Percentiles rank a stretch among this genome's conserved stretches.
phyloP scores from a whole-genome alignment of 2,329 filamentous ascomycete species.

The Sarocladiaceae sp. region DNA sequence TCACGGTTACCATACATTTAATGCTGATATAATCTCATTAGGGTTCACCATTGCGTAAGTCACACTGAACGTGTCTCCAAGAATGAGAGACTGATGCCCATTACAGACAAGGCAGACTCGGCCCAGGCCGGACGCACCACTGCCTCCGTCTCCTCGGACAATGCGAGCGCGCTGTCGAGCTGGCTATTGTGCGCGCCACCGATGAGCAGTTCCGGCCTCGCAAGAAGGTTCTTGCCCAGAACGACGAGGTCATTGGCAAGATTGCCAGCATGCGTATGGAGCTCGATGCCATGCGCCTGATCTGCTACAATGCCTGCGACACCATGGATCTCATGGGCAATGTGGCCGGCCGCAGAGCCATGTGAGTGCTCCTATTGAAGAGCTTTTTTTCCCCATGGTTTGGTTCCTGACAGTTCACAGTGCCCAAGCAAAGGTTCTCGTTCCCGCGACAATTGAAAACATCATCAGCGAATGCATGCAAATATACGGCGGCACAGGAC shows the following conservation, averaged over 20 bases:
- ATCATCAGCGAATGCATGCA: slow-evolving; percentile 91
- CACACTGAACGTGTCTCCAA: neutral
- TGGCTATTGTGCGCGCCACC: slow-evolving; percentile 82
- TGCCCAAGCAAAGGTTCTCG: slow-evolving; percentile 81
- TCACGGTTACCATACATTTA: neutral
- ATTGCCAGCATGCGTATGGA: slow-evolving; percentile 80
- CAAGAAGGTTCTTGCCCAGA: slow-evolving; percentile 69
- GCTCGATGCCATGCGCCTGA: slow-evolving; percentile 76
- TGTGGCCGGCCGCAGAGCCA: slow-evolving; percentile 78
- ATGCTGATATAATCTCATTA: neutral
- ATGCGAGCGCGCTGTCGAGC: slow-evolving; percentile 79
- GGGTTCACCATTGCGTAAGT: slow-evolving; percentile 8
- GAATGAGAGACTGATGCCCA: neutral
- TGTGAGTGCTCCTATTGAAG: slow-evolving; percentile 36
- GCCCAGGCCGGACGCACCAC: slow-evolving; percentile 87
- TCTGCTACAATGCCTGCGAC: slow-evolving; percentile 83
- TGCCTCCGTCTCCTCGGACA: slow-evolving; percentile 33
- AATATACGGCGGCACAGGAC: slow-evolving; percentile 76
- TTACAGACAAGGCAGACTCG: slow-evolving; percentile 68
- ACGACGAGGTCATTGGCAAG: slow-evolving; percentile 85
- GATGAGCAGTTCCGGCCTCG: slow-evolving; percentile 79
- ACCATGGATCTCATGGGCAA: slow-evolving; percentile 80
- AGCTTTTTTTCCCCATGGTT: no score
- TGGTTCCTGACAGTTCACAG: neutral
- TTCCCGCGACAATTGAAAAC: slow-evolving; percentile 67